phyloP scores from a whole-genome alignment of 768 basidiomycete genomes.

The Cubamyces sp. region DNA sequence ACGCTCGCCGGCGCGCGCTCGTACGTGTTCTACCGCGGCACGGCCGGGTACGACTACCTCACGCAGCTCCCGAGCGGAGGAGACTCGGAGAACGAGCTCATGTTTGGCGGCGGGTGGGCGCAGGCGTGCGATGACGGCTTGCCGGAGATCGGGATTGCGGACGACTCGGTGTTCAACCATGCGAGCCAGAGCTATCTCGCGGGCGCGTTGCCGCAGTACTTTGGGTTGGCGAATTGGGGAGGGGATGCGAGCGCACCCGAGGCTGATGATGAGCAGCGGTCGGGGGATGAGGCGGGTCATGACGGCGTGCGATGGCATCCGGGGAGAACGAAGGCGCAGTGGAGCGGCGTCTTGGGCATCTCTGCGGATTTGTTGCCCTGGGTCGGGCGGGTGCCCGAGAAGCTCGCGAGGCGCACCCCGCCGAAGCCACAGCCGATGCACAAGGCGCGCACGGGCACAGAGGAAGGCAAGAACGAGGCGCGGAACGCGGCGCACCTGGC shows the following conservation, averaged over 20 bases:
- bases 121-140: constrained; percentile 34
- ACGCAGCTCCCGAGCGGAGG: constrained; percentile 55
- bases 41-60: constrained; percentile 64
- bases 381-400: constrained; percentile 65
- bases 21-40: constrained; percentile 59
- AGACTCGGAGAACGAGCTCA: constrained; percentile 44
- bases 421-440: constrained; percentile 16
- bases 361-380: constrained; percentile 69
- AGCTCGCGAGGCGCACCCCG: constrained; percentile 47
- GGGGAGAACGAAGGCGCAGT: constrained; percentile 56
- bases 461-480: not conserved
- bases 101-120: constrained; percentile 68
- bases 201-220: constrained; percentile 58
- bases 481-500: constrained; percentile 21
- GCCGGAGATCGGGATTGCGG: constrained; percentile 36
- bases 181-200: constrained; percentile 47
- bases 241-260: constrained; percentile 35
- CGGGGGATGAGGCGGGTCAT: constrained; percentile 1
- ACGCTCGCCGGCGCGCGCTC: constrained; percentile 48
- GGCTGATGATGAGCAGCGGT: not conserved
- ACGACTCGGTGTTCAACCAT: constrained; percentile 43
- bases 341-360: constrained; percentile 67
- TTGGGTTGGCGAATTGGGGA: constrained; percentile 50
- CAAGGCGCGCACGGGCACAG: not conserved
- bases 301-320: constrained; percentile 39